A percentile compares a stretch with the other conserved stretches of the same genome.
Conservation (phyloP, 306 rosid genomes). For the Macrotyloma uniflorum region DNA sequence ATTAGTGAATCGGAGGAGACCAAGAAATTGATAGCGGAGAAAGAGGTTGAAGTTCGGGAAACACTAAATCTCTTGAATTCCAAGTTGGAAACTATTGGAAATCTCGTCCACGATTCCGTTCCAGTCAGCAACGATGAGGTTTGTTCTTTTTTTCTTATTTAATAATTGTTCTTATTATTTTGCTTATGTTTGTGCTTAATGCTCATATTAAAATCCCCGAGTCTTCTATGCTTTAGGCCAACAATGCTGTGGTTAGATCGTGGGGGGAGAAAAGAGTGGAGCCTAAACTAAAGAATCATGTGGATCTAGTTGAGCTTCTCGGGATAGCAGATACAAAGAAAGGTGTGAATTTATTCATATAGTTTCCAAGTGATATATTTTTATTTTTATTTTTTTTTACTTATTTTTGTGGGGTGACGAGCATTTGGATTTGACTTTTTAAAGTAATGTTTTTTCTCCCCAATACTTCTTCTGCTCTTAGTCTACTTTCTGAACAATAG, state of each 20-base stretch:
- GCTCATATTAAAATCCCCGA: not conserved
- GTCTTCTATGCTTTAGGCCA: constrained; percentile 51
- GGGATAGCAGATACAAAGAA: constrained; percentile 74
- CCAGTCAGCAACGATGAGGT: constrained; percentile 86
- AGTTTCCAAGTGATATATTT: not conserved
- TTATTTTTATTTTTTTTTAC: too few species aligned
- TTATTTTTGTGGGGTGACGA: not conserved
- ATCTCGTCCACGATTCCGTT: constrained; percentile 91
- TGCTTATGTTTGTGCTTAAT: not conserved
- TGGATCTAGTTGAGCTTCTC: constrained; percentile 83
- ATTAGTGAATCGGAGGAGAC: constrained; percentile 68
- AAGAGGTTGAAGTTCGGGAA: constrained; percentile 79
- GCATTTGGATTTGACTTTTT: not conserved
- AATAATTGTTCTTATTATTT: not conserved
- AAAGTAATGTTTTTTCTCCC: not conserved
- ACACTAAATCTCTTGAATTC: constrained; percentile 54
- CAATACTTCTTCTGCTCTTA: not conserved
- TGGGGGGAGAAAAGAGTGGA: constrained; percentile 88
- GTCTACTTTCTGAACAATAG: not conserved
- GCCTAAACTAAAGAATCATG: constrained; percentile 87
- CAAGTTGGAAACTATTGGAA: constrained; percentile 77
- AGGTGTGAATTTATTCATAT: constrained; percentile 47
- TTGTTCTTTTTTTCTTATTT: not conserved
- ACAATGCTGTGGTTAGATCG: constrained; percentile 73
- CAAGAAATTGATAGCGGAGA: constrained; percentile 63